These are phyloP conservation scores for bread wheat (Triticum aestivum) DNA, from an alignment of 176 grass and related monocot genomes.

Conservation along the genomic window IWGSC_CS_RefSeq_v2.1 NC_057812.1:119579238-119579737, in stretches of 20 bases:
- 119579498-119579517: neutral
- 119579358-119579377: constrained; percentile 3
- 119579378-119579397: constrained; percentile 36
- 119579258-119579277: too few species aligned
- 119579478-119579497: neutral
- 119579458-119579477: neutral
- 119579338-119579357: neutral
- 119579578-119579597: neutral
- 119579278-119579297: neutral
- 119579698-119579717: constrained; percentile 80
- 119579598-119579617: neutral
- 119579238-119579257: too few species aligned
- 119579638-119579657: neutral
- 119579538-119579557: neutral
- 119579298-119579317: neutral
- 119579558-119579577: neutral
- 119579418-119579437: neutral
- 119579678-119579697: constrained; percentile 72
- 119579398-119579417: neutral
- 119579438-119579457: neutral
- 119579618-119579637: neutral
- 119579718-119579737: constrained; percentile 55
- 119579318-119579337: neutral
- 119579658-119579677: neutral
- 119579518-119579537: neutral